Evolutionary conservation across 805 yeast genomes (phyloP).

Genomic region (Ogataea minuta): DNA sequence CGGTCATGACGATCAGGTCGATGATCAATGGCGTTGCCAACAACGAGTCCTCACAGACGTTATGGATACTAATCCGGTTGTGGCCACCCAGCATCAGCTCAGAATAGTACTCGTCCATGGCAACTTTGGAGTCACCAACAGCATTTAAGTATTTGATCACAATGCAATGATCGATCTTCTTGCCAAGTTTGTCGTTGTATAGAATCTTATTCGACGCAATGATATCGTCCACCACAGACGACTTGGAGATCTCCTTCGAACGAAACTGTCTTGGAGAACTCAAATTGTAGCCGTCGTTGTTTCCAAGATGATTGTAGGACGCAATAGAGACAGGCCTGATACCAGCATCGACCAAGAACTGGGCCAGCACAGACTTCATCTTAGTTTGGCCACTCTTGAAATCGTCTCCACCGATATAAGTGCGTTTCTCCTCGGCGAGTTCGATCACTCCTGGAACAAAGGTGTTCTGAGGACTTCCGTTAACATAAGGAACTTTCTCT

Average conservation of each 20-base stretch:
- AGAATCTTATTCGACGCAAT: slow-evolving; percentile 82
- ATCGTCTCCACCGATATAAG: slow-evolving; percentile 95
- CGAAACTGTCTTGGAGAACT: slow-evolving; percentile 90
- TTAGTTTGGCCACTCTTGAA: slow-evolving; percentile 97
- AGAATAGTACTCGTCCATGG: slow-evolving; percentile 97
- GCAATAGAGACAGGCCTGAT: slow-evolving; percentile 93
- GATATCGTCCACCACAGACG: slow-evolving; percentile 91
- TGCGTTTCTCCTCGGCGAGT: slow-evolving; percentile 72
- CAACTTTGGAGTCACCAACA: slow-evolving; percentile 94
- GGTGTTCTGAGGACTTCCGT: slow-evolving; percentile 97
- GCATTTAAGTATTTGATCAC: slow-evolving; percentile 93
- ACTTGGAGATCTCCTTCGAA: slow-evolving; percentile 92
- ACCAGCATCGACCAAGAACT: slow-evolving; percentile 95
- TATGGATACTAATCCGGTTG: slow-evolving; percentile 89
- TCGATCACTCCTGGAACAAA: slow-evolving; percentile 94
- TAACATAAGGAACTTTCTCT: slow-evolving; percentile 86
- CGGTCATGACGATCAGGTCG: slow-evolving; percentile 86
- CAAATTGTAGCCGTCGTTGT: slow-evolving; percentile 92
- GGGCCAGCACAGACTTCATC: slow-evolving; percentile 93
- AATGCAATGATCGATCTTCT: slow-evolving; percentile 86
- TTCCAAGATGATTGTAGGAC: slow-evolving; percentile 93
- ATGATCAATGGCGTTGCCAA: slow-evolving; percentile 93
- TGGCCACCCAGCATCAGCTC: slow-evolving; percentile 98
- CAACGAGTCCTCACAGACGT: slow-evolving; percentile 94
- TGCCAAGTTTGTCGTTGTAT: slow-evolving; percentile 77